phyloP scores from a whole-genome alignment of 371 early-diverging fungal genomes.

The Apophysomyces trapeziformis region DNA sequence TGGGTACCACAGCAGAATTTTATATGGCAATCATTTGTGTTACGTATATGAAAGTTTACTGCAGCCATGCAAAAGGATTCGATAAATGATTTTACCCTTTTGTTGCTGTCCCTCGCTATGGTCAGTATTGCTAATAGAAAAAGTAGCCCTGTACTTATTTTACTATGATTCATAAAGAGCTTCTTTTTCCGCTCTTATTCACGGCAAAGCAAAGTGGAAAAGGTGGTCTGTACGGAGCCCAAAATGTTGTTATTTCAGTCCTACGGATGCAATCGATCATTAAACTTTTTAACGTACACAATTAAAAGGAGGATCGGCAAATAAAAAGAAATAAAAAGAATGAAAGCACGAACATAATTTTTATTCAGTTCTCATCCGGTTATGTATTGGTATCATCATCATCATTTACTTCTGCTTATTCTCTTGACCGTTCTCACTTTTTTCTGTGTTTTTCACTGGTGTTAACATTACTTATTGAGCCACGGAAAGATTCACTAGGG shows the following conservation, averaged over 20 bases:
- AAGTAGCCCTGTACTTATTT: no score
- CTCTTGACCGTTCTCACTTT: no score
- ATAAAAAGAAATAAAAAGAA: not conserved
- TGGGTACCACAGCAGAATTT: constrained; percentile 10
- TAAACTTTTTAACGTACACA: not conserved
- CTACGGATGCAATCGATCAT: not conserved
- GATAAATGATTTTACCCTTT: not conserved
- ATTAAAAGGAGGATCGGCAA: constrained; percentile 8
- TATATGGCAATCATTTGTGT: constrained; percentile 6
- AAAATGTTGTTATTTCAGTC: not conserved
- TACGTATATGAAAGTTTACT: constrained; percentile 4
- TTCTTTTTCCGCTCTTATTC: no score
- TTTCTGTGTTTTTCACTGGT: no score
- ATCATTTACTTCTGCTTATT: no score
- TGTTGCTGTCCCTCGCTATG: no score
- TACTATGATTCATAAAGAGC: no score
- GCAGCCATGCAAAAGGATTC: not conserved
- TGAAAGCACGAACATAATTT: not conserved
- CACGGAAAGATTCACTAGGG: no score
- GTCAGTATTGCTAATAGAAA: no score
- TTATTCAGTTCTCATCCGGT: not conserved
- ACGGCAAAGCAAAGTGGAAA: not conserved
- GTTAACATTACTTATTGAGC: no score
- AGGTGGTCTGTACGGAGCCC: not conserved
- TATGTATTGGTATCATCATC: no score